Conservation (phyloP, 108 stramenopile genomes). For the Cyclotella atomus region DNA sequence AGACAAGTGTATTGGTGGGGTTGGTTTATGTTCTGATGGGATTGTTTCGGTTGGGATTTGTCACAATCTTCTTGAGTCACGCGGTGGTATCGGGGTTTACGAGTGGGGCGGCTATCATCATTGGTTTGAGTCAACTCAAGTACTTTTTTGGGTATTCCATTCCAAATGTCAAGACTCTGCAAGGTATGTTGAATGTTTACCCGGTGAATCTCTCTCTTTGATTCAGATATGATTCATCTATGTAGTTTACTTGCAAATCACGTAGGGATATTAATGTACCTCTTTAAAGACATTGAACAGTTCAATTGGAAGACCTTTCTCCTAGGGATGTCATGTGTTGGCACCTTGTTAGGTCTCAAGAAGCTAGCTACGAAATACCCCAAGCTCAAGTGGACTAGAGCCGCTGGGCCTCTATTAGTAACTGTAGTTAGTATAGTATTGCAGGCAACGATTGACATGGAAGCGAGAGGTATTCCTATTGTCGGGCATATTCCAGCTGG, state of each 20-base stretch:
- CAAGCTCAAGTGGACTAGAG: constrained; percentile 45
- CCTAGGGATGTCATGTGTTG: constrained; percentile 49
- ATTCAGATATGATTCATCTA: neutral
- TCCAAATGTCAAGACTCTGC: constrained; percentile 25
- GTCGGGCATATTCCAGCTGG: constrained; percentile 74
- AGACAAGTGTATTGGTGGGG: constrained; percentile 65
- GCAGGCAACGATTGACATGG: constrained; percentile 36
- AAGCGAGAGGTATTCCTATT: constrained; percentile 59
- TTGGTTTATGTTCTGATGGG: constrained; percentile 55
- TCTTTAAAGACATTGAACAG: constrained; percentile 51
- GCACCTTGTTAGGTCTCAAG: constrained; percentile 47
- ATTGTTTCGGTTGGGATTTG: constrained; percentile 65
- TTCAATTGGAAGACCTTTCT: constrained; percentile 69
- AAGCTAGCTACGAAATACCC: constrained; percentile 38
- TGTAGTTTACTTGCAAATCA: neutral
- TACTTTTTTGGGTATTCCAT: constrained; percentile 77
- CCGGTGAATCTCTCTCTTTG: neutral
- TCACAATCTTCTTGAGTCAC: constrained; percentile 83
- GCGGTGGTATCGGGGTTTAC: constrained; percentile 90
- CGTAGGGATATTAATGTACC: constrained; percentile 37
- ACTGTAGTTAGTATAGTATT: constrained; percentile 53
- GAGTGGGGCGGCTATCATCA: constrained; percentile 85
- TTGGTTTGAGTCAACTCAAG: constrained; percentile 85
- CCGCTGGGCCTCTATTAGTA: constrained; percentile 57
- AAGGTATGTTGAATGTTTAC: constrained; percentile 14